Evolutionary conservation across 2,329 filamentous ascomycete genomes (phyloP), one percentile per base, ranked within the genome.

Genomic region (Truncatella angustata): DNA sequence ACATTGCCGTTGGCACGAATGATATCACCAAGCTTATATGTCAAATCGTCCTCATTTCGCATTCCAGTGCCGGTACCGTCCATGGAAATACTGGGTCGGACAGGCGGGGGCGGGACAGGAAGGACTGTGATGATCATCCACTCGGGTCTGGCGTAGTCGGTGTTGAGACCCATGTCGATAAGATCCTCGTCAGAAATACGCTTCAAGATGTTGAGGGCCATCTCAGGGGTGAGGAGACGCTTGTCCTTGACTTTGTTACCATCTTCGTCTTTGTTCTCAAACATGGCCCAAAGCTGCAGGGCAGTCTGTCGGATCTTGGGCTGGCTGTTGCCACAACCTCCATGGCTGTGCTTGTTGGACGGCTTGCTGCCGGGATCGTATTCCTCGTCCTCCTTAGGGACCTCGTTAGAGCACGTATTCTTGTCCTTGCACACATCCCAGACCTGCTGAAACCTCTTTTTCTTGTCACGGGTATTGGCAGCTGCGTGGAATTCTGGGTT

Each of bases 51-150:
- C 73, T 99, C 94, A 67, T 94, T 94, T 57, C 94, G 88, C 78
- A 93, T 86, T 57, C 94, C 94, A 59, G 90, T 90, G 49, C 90
- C 89, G 39, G 91, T 96, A 49, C 94, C 92, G 66, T 97, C 95
- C 76, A 97, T 93, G 20, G 93, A 95, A 62, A 99, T 96, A 79
- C 91, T 97, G 4, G 94, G 94, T 50, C 94, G 88, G 34, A 99
- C 95, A 3, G 94, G 92, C 44, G 94, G 94, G 3, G 94, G 94
- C 1, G 94, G 94, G 0, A 99, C 95, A 4, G 94, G 92, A 43
- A 99, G 80, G 46, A 97, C 92, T 0, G 91, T 96, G 56, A 99
- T 78, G 55, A 99, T 84, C 91, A 99, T 96, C 94, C 94, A 99
- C 69, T 99, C 94, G 1, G 94, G 94, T 43, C 93, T 87, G 52